phyloP scores from a whole-genome alignment of 306 rosid genomes.

The Cucumis melo region DNA sequence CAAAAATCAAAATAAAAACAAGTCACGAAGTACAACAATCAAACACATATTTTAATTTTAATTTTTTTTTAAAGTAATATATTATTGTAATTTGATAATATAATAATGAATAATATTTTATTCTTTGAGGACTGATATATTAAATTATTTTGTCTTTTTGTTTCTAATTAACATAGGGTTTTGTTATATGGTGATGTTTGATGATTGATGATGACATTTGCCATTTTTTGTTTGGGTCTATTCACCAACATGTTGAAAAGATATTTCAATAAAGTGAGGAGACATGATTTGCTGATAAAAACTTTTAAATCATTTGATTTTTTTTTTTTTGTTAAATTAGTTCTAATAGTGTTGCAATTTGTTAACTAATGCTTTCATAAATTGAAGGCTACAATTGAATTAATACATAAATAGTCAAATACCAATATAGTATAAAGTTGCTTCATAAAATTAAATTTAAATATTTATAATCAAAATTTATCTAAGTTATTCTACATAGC shows the following conservation, averaged over 20 bases:
- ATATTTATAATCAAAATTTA: too few species aligned
- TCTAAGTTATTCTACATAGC: too few species aligned
- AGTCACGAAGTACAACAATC: too few species aligned
- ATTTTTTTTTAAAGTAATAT: too few species aligned
- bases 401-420: too few species aligned
- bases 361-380: not conserved
- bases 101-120: not conserved
- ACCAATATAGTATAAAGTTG: not conserved
- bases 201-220: not conserved
- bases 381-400: not conserved
- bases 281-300: not conserved
- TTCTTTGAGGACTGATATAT: not conserved
- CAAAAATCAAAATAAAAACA: too few species aligned
- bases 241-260: not conserved
- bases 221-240: not conserved
- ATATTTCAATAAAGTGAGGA: not conserved
- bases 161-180: not conserved
- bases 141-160: not conserved
- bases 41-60: too few species aligned
- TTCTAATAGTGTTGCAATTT: not conserved
- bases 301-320: not conserved
- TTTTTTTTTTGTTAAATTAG: not conserved
- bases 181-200: not conserved
- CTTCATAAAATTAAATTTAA: too few species aligned
- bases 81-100: too few species aligned